Conservation (phyloP, 108 stramenopile genomes). For the Fistulifera solaris region DNA sequence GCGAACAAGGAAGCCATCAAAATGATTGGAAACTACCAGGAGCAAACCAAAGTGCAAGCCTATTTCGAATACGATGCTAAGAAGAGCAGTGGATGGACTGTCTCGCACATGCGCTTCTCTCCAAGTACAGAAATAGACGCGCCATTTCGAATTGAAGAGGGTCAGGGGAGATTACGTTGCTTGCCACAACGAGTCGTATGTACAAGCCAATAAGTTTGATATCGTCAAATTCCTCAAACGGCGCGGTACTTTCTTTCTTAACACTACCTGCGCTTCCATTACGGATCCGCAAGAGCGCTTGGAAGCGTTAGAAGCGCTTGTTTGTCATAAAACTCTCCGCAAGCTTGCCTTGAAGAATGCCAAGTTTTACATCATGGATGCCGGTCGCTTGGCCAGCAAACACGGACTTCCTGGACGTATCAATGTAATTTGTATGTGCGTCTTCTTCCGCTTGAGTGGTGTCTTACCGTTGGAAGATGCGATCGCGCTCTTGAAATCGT, state of each 20-base stretch:
- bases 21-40: conserved; percentile 40
- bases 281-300: conserved; percentile 25
- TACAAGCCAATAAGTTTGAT: conserved; percentile 51
- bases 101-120: conserved; percentile 42
- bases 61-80: conserved; percentile 64
- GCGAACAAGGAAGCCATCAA: conserved; percentile 51
- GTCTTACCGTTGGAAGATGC: conserved; percentile 45
- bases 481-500: conserved; percentile 29
- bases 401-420: conserved; percentile 47
- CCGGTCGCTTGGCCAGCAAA: conserved; percentile 28
- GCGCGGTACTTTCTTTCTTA: conserved; percentile 47
- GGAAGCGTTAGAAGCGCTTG: conserved; percentile 39
- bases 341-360: conserved; percentile 15
- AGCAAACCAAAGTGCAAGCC: conserved; percentile 47
- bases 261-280: conserved; percentile 43
- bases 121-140: conserved; percentile 13
- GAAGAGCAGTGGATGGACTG: conserved; percentile 49
- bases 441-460: conserved; percentile 43
- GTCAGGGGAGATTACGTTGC: conserved; percentile 39
- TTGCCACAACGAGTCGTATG: conserved; percentile 55
- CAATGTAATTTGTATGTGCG: conserved; percentile 52
- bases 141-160: conserved; percentile 29
- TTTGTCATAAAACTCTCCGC: conserved; percentile 44
- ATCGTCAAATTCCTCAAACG: conserved; percentile 38
- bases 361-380: conserved; percentile 33